These are phyloP conservation scores for Pseudozyma hubeiensis DNA, from an alignment of 1,284 basidiomycete species.

Conservation along the genomic window DNA sequence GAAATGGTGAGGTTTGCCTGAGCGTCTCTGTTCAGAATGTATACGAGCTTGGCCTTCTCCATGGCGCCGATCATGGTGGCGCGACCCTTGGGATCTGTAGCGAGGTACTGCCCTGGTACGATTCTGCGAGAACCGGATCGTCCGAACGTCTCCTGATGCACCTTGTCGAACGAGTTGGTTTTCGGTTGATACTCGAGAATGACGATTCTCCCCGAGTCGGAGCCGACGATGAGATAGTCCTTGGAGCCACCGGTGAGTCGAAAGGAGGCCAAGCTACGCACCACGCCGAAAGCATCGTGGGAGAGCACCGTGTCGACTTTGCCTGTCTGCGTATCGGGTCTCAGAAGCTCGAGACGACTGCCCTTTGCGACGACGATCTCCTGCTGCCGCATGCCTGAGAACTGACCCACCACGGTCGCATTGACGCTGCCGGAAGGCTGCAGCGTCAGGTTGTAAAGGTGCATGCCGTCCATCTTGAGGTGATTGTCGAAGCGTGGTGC, in stretches of 20 bases:
- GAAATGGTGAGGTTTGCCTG: slow-evolving; percentile 68
- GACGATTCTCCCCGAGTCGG: slow-evolving; percentile 66
- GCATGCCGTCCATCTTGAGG: slow-evolving; percentile 53
- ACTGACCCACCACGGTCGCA: slow-evolving; percentile 64
- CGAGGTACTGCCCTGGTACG: slow-evolving; percentile 66
- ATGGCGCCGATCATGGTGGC: slow-evolving; percentile 66
- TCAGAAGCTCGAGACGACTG: slow-evolving; percentile 58
- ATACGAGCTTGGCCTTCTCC: slow-evolving; percentile 67
- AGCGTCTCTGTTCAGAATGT: slow-evolving; percentile 66
- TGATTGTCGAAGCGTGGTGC: neutral
- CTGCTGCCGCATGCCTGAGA: slow-evolving; percentile 64
- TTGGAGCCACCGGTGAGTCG: slow-evolving; percentile 61
- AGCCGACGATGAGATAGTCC: slow-evolving; percentile 67
- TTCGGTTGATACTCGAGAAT: slow-evolving; percentile 63
- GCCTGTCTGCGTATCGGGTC: slow-evolving; percentile 61
- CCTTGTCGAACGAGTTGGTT: slow-evolving; percentile 57
- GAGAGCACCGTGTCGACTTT: slow-evolving; percentile 51
- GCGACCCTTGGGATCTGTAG: slow-evolving; percentile 67
- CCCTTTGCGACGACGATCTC: slow-evolving; percentile 65
- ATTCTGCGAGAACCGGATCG: slow-evolving; percentile 65
- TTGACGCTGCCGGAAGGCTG: slow-evolving; percentile 60
- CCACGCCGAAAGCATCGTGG: slow-evolving; percentile 62
- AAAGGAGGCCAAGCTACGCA: slow-evolving; percentile 64
- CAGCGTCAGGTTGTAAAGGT: slow-evolving; percentile 66
- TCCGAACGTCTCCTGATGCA: slow-evolving; percentile 67